Evolutionary conservation across 2,329 filamentous ascomycete genomes (phyloP), one percentile per base, ranked within the genome.

Genomic region (Aspergillus ustus): DNA sequence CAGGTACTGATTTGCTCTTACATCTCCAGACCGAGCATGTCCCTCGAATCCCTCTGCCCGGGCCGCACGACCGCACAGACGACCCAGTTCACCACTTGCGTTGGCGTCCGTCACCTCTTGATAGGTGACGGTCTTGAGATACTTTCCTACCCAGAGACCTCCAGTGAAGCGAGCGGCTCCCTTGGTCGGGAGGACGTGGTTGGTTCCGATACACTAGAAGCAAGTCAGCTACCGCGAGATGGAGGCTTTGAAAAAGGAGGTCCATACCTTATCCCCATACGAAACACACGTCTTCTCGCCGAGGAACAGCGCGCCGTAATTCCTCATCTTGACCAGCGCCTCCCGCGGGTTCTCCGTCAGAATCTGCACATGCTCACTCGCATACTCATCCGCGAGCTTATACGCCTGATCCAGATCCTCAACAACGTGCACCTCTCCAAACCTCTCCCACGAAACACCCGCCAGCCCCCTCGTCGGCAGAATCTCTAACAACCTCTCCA

Each of bases 141-240:
- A 85, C 67, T 85, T 85, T n/a, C 83, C 82, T 2, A 85, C 83
- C 83, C 83, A 85, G 3, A 85, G 73, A 1, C 83, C 83, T 2
- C 83, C 83, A 0, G 83, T 85, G 65, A 82, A 85, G 2, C 80
- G 70, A 0, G 80, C 78, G 0, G 82, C 82, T 20, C 77, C 77
- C 2, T 77, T 73, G 0, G 83, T 85, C 0, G 83, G 83, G 0
- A 85, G 73, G 2, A 85, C 83, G 65, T 85, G 83, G 66, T 85
- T 85, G 2, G 83, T 85, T 1, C 83, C 83, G 61, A 85, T 85
- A 40, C 80, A 81, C 80, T 83, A 50, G 9, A 46, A 13, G 4
- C 11, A 11, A 40, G 34, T 40, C 31, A 22, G 8, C 7, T 22
- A 13, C 17, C 15, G 13, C 7, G 2, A 46, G n/a, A 46, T 20